Conservation (phyloP, 2,329 filamentous ascomycete species). For the Aspergillus ochraceus region DNA sequence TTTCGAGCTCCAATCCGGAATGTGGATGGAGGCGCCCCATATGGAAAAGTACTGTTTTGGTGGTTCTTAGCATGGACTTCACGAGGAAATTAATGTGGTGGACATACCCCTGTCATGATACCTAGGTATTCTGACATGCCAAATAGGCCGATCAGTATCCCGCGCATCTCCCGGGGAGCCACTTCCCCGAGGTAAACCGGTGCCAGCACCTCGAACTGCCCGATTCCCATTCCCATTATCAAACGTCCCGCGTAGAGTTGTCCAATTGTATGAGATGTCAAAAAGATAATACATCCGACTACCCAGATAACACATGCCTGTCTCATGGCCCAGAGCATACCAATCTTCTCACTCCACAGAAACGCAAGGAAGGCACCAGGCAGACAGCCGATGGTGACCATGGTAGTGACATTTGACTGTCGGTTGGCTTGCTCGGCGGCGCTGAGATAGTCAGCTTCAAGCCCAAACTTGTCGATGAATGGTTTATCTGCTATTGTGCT, state of each 20-base stretch:
- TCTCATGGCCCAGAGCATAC: slow-evolving; percentile 26
- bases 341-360: slow-evolving; percentile 27
- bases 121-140: slow-evolving; percentile 23
- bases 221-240: slow-evolving; percentile 34
- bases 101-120: slow-evolving; percentile 20
- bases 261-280: slow-evolving; percentile 29
- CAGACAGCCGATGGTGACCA: slow-evolving; percentile 42
- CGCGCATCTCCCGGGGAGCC: slow-evolving; percentile 68
- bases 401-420: slow-evolving; percentile 39
- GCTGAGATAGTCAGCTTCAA: slow-evolving; percentile 9
- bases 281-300: slow-evolving; percentile 31
- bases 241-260: slow-evolving; percentile 34
- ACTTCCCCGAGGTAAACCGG: slow-evolving; percentile 89
- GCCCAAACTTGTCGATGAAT: slow-evolving; percentile 17
- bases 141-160: slow-evolving; percentile 48
- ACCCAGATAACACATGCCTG: slow-evolving; percentile 22
- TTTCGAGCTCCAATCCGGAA: slow-evolving; percentile 38
- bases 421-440: slow-evolving; percentile 29
- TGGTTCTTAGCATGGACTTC: neutral
- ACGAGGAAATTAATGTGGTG: no score
- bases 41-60: slow-evolving; percentile 27
- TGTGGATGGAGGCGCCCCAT: slow-evolving; percentile 52
- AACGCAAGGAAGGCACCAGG: slow-evolving; percentile 36
- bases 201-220: slow-evolving; percentile 72
- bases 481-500: slow-evolving; percentile 21